These are phyloP conservation scores for Candida sp. DNA, from an alignment of 1,139 yeast genomes.

Conservation along the genomic window DNA sequence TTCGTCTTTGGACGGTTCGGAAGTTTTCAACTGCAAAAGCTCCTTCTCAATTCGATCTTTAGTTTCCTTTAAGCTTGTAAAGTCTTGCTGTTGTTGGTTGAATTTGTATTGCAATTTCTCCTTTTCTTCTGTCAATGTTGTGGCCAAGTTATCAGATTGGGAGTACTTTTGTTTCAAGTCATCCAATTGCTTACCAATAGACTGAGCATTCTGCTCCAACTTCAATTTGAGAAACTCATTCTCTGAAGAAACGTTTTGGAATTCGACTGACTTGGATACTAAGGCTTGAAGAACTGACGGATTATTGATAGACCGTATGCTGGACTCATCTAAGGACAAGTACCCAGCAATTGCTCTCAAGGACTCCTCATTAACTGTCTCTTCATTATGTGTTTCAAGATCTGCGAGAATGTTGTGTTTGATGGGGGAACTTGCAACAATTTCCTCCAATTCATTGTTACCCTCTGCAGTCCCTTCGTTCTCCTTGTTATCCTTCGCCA, in stretches of 20 bases:
- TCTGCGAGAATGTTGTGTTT: constrained; percentile 9
- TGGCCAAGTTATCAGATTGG: constrained; percentile 11
- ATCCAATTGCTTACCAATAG: constrained; percentile 27
- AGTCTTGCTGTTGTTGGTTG: constrained; percentile 19
- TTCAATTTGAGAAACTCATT: constrained; percentile 54
- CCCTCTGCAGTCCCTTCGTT: constrained; percentile 5
- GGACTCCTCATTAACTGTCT: constrained; percentile 10
- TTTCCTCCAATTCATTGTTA: constrained; percentile 1
- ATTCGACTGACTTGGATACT: constrained; percentile 47
- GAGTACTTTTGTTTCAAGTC: constrained; percentile 27
- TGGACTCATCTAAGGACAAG: constrained; percentile 21
- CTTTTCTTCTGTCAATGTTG: constrained; percentile 24
- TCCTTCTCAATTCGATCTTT: constrained; percentile 8
- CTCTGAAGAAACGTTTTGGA: constrained; percentile 54
- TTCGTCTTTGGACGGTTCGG: constrained; percentile 7
- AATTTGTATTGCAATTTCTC: constrained; percentile 23
- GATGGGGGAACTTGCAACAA: constrained; percentile 26
- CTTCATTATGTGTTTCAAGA: not conserved
- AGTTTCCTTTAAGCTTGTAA: constrained; percentile 18
- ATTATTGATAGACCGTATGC: constrained; percentile 17
- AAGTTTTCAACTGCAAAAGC: constrained; percentile 8
- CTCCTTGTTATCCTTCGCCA: constrained; percentile 35
- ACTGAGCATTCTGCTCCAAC: constrained; percentile 49
- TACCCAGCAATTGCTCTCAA: constrained; percentile 28
- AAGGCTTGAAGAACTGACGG: constrained; percentile 34